A percentile compares a stretch with the other conserved stretches of the same genome.
phyloP scores from a whole-genome alignment of 2,329 filamentous ascomycete species.

The Fusarium sp. region DNA sequence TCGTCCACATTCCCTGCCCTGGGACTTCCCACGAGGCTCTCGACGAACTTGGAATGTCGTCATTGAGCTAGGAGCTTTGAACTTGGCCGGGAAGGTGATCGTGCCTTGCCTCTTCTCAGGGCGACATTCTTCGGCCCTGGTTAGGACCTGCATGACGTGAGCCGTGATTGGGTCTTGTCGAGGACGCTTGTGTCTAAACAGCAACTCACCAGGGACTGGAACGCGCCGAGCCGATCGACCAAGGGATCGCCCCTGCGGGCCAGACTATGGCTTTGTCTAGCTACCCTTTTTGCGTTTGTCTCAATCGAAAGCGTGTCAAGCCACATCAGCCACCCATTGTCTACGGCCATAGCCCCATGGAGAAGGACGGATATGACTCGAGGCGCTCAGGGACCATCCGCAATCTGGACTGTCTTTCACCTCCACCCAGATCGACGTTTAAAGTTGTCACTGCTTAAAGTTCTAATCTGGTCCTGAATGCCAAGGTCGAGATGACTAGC shows the following conservation, averaged over 20 bases:
- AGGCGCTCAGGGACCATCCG: slow-evolving; percentile 9
- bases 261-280: background rate
- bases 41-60: slow-evolving; percentile 30
- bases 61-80: slow-evolving; percentile 18
- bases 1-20: slow-evolving; percentile 26
- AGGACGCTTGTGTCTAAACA: slow-evolving; percentile 9
- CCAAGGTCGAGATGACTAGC: slow-evolving; percentile 27
- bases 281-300: slow-evolving; percentile 22
- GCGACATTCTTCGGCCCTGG: slow-evolving; percentile 12
- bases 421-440: slow-evolving; percentile 7
- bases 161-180: slow-evolving; percentile 20
- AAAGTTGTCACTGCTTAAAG: slow-evolving; percentile 14
- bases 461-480: slow-evolving; percentile 27
- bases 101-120: background rate
- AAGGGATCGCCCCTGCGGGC: slow-evolving; percentile 6
- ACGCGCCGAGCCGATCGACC: slow-evolving; percentile 32
- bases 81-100: background rate
- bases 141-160: slow-evolving; percentile 16
- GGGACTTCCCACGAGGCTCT: slow-evolving; percentile 12
- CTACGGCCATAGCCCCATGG: background rate
- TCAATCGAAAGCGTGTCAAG: slow-evolving; percentile 28
- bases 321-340: slow-evolving; percentile 20
- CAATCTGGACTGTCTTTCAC: slow-evolving; percentile 11
- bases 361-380: background rate
- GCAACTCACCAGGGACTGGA: slow-evolving; percentile 26